A percentile compares a stretch with the other conserved stretches of the same genome.
phyloP scores from a whole-genome alignment of 1,139 yeast genomes.

The Suhomyces bolitotheri region DNA sequence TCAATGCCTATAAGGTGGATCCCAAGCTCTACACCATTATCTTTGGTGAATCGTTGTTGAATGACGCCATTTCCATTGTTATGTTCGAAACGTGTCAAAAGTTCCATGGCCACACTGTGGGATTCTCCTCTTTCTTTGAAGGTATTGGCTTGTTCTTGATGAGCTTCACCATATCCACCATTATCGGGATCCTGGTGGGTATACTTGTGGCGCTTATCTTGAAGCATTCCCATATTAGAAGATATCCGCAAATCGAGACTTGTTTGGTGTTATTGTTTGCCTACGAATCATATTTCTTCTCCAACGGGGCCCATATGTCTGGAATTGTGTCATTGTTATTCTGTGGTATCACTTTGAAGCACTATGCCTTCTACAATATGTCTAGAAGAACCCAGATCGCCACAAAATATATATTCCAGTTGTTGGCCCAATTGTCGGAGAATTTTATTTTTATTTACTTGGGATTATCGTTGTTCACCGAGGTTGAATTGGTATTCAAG shows the following conservation, averaged over 20 bases:
- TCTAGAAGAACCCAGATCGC: slow-evolving; percentile 96
- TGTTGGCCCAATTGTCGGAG: slow-evolving; percentile 91
- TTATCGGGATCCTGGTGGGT: slow-evolving; percentile 88
- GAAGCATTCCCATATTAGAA: slow-evolving; percentile 88
- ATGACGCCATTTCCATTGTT: slow-evolving; percentile 97
- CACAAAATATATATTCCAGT: slow-evolving; percentile 88
- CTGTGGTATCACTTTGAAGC: slow-evolving; percentile 95
- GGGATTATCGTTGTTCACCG: slow-evolving; percentile 92
- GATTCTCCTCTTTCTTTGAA: slow-evolving; percentile 77
- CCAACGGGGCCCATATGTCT: slow-evolving; percentile 99
- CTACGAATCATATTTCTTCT: slow-evolving; percentile 93
- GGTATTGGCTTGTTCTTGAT: slow-evolving; percentile 92
- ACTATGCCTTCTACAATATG: slow-evolving; percentile 97
- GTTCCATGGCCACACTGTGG: slow-evolving; percentile 81
- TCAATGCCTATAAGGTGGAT: slow-evolving; percentile 96
- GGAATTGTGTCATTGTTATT: slow-evolving; percentile 94
- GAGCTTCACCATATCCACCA: slow-evolving; percentile 90
- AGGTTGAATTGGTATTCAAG: slow-evolving; percentile 90
- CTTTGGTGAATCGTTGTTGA: slow-evolving; percentile 91
- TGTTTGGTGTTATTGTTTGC: slow-evolving; percentile 89
- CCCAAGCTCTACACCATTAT: slow-evolving; percentile 95
- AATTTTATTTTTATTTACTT: slow-evolving; percentile 94
- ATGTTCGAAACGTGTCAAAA: slow-evolving; percentile 99
- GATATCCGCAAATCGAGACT: slow-evolving; percentile 95
- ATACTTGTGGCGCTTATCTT: slow-evolving; percentile 83